These are phyloP conservation scores for Perilla frutescens DNA, from an alignment of 257 asterid species.

Conservation along the genomic window DNA sequence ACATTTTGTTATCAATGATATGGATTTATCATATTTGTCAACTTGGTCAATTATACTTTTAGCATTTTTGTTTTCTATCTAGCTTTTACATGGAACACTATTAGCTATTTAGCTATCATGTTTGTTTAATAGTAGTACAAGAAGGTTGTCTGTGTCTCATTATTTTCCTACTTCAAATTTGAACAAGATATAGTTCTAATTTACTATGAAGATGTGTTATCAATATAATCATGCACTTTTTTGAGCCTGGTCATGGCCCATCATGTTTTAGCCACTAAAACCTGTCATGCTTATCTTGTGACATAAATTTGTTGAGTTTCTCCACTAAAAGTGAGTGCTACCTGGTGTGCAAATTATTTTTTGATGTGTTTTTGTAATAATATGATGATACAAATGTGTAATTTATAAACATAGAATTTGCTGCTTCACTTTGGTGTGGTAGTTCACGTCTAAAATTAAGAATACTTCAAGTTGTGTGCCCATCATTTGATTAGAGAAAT, in stretches of 20 bases:
- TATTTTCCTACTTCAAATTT: background rate
- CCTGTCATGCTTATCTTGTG: background rate
- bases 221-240: background rate
- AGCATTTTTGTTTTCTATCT: background rate
- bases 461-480: conserved; percentile 1
- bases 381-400: background rate
- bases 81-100: background rate
- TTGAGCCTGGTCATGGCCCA: conserved; percentile 2
- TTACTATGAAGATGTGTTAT: background rate
- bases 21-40: background rate
- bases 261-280: conserved; percentile 19
- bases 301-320: conserved; percentile 9
- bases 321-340: background rate
- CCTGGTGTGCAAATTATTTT: conserved; percentile 13
- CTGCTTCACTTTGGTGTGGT: conserved; percentile 23
- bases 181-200: background rate
- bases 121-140: background rate
- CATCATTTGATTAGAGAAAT: background rate
- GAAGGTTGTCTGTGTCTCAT: background rate
- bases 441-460: background rate
- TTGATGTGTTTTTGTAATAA: background rate
- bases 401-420: conserved; percentile 19
- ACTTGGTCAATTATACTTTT: conserved; percentile 1
- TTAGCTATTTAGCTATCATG: conserved; percentile 31
- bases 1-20: conserved; percentile 6